phyloP scores from a whole-genome alignment of 495 filamentous ascomycete genomes.

The Penicillium canariense region DNA sequence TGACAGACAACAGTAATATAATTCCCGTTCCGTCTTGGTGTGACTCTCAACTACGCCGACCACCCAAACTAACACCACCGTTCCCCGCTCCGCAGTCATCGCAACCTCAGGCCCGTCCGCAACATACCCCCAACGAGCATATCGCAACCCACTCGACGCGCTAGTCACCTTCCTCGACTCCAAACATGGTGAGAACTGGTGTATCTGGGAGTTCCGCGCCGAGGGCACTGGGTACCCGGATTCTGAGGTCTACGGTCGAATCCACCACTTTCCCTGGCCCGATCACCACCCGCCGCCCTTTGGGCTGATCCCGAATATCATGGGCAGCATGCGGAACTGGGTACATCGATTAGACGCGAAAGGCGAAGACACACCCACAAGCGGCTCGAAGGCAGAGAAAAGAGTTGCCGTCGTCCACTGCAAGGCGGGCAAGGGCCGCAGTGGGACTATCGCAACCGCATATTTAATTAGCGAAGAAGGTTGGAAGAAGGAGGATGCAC shows the following conservation, averaged over 20 bases:
- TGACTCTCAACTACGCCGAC: neutral
- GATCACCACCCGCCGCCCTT: slow-evolving; percentile 98
- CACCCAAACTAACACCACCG: neutral
- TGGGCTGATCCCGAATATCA: slow-evolving; percentile 76
- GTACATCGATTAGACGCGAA: slow-evolving; percentile 52
- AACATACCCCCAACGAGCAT: slow-evolving; percentile 84
- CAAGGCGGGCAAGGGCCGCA: slow-evolving; percentile 94
- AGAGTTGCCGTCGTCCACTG: slow-evolving; percentile 91
- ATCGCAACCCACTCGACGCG: slow-evolving; percentile 85
- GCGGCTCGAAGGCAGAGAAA: slow-evolving; percentile 29
- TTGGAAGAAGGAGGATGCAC: slow-evolving; percentile 75
- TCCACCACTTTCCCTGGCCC: slow-evolving; percentile 91
- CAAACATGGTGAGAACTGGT: slow-evolving; percentile 80
- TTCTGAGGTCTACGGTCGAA: slow-evolving; percentile 74
- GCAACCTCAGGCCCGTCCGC: slow-evolving; percentile 81
- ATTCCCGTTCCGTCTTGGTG: neutral
- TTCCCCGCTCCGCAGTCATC: slow-evolving; percentile 47
- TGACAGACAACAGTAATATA: slow-evolving; percentile 67
- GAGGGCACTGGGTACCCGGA: slow-evolving; percentile 96
- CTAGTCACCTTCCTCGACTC: slow-evolving; percentile 83
- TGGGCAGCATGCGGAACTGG: slow-evolving; percentile 90
- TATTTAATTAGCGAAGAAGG: slow-evolving; percentile 90
- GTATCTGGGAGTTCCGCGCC: slow-evolving; percentile 95
- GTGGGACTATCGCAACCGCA: slow-evolving; percentile 81
- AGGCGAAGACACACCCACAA: slow-evolving; percentile 7